A percentile compares a stretch with the other conserved stretches of the same genome.
Conservation (phyloP, 352 stramenopile species). For the Globisporangium lucens region DNA sequence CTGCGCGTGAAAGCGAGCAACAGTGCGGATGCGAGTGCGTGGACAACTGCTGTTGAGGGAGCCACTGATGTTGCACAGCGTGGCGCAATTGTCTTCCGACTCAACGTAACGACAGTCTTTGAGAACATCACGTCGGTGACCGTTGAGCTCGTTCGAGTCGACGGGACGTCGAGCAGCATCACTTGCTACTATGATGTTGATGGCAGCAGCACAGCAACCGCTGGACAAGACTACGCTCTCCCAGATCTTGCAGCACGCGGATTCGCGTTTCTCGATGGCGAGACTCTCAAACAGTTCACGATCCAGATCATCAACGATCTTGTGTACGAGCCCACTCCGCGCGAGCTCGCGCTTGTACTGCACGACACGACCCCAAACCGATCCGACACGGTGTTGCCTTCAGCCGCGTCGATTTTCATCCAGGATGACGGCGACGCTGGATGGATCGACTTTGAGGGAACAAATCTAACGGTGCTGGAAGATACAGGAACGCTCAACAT, state of each 20-base stretch:
- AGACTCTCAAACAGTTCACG: constrained; percentile 31
- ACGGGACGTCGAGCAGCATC: constrained; percentile 44
- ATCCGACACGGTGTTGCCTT: constrained; percentile 24
- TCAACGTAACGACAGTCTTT: constrained; percentile 23
- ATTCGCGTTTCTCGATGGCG: constrained; percentile 39
- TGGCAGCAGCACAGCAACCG: constrained; percentile 21
- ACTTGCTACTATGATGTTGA: constrained; percentile 31
- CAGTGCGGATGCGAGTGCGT: constrained; percentile 32
- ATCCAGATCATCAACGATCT: constrained; percentile 42
- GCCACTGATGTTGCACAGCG: constrained; percentile 48
- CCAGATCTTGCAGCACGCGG: constrained; percentile 7
- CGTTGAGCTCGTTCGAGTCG: constrained; percentile 38
- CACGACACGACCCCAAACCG: constrained; percentile 33
- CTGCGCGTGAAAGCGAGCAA: constrained; percentile 37
- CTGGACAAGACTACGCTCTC: constrained; percentile 34
- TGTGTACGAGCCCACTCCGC: constrained; percentile 26
- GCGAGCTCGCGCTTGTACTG: constrained; percentile 31
- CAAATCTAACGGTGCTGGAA: constrained; percentile 25
- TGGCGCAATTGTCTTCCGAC: constrained; percentile 29
- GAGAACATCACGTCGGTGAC: constrained; percentile 38
- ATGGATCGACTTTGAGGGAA: constrained; percentile 35
- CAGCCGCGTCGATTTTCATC: constrained; percentile 31
- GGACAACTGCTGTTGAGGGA: constrained; percentile 23
- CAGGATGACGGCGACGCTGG: constrained; percentile 56
- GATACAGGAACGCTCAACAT: constrained; percentile 24